Conservation (phyloP, 805 yeast genomes). For the Alloascoidea hylecoeti region DNA sequence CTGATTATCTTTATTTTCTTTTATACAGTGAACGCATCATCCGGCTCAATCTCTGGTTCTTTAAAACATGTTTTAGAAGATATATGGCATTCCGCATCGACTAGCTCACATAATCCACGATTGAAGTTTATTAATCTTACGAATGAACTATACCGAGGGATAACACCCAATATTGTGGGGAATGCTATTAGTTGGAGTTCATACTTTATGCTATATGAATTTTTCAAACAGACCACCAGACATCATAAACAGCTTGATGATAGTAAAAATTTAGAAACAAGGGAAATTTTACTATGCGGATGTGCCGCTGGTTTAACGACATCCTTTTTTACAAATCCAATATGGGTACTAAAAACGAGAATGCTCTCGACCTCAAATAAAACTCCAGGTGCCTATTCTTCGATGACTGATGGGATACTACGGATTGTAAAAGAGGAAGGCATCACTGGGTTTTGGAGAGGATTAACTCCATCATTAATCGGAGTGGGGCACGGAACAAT, state of each 20-base stretch:
- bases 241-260: no score
- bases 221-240: conserved; percentile 33
- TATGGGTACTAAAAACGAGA: conserved; percentile 92
- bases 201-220: conserved; percentile 68
- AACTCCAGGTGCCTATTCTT: conserved; percentile 35
- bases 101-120: neutral
- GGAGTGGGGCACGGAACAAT: conserved; percentile 85
- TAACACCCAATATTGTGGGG: conserved; percentile 69
- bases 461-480: conserved; percentile 58
- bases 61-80: neutral
- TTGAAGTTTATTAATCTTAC: neutral
- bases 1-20: neutral
- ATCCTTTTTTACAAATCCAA: conserved; percentile 72
- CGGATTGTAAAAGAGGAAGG: conserved; percentile 44
- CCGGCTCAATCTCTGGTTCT: neutral
- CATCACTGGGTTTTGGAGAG: conserved; percentile 49
- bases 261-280: conserved; percentile 20
- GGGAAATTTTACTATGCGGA: conserved; percentile 38
- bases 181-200: conserved; percentile 82
- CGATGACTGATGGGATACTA: conserved; percentile 39
- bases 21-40: neutral
- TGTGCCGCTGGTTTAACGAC: conserved; percentile 65
- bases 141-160: conserved; percentile 50
- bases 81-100: no score
- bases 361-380: conserved; percentile 41